Conservation (phyloP, 345 rosid species). For the Sonneratia alba region DNA sequence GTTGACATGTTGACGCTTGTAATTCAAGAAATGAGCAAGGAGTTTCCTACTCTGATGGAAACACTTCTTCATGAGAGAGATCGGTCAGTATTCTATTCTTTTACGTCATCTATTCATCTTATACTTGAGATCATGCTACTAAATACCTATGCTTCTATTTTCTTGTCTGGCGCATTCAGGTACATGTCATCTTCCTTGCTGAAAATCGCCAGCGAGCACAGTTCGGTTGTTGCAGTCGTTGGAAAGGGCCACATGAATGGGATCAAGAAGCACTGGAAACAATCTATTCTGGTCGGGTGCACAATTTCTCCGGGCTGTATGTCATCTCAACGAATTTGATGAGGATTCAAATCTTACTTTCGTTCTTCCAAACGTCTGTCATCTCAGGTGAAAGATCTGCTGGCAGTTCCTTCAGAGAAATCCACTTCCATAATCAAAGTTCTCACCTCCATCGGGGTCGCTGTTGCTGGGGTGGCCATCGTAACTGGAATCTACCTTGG, state of each 20-base stretch:
- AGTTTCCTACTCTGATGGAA: constrained; percentile 89
- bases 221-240: constrained; percentile 83
- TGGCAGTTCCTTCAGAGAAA: constrained; percentile 52
- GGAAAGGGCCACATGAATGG: constrained; percentile 93
- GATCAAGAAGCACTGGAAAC: constrained; percentile 81
- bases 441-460: constrained; percentile 50
- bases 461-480: constrained; percentile 62
- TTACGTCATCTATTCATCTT: not conserved
- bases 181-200: constrained; percentile 79
- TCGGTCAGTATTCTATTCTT: constrained; percentile 51
- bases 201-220: constrained; percentile 59
- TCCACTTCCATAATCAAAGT: constrained; percentile 35
- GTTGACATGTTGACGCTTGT: constrained; percentile 93
- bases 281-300: constrained; percentile 54
- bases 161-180: constrained; percentile 26
- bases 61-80: constrained; percentile 95
- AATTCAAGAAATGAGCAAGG: constrained; percentile 97
- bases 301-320: not conserved
- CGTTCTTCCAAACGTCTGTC: not conserved
- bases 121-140: not conserved
- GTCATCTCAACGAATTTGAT: too few species aligned
- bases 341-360: not conserved
- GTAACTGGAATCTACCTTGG: constrained; percentile 51
- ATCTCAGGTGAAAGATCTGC: constrained; percentile 47
- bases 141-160: not conserved